A percentile compares a stretch with the other conserved stretches of the same genome.
phyloP scores from a whole-genome alignment of 441 rosid species.

The Flueggea neowawraea region DNA sequence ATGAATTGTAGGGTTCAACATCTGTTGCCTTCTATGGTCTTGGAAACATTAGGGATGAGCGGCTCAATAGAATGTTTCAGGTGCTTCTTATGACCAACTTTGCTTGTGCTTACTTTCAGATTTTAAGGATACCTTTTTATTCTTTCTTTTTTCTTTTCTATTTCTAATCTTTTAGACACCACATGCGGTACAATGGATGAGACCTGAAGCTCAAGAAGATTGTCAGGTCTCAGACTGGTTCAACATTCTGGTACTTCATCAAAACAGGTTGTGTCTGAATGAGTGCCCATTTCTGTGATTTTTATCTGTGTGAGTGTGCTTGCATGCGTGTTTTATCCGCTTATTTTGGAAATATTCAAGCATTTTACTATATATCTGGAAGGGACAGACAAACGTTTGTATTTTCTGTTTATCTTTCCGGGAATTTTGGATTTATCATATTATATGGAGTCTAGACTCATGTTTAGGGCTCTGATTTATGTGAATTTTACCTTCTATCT shows the following conservation, averaged over 20 bases:
- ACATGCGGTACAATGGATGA: conserved; percentile 99
- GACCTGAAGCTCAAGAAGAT: conserved; percentile 94
- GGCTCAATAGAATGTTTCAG: conserved; percentile 99
- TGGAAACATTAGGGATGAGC: conserved; percentile 97
- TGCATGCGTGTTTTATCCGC: not conserved
- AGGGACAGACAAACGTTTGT: not conserved
- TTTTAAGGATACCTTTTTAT: conserved; percentile 4
- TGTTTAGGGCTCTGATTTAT: not conserved
- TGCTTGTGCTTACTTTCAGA: conserved; percentile 17
- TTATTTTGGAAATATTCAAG: not conserved
- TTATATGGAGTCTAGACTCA: not conserved
- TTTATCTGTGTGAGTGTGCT: not conserved
- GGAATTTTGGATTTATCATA: conserved; percentile 3
- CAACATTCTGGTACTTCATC: conserved; percentile 97
- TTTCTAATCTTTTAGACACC: conserved; percentile 62
- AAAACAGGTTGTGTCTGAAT: conserved; percentile 69
- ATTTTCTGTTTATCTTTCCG: conserved; percentile 4
- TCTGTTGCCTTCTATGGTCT: conserved; percentile 96
- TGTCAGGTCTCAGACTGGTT: conserved; percentile 88
- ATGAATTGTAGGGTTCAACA: conserved; percentile 72
- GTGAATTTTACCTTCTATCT: conserved; percentile 16
- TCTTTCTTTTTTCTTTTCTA: conserved; percentile 4
- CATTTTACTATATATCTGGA: not conserved
- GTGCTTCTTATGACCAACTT: conserved; percentile 26
- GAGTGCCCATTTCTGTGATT: no score